Evolutionary conservation across 208 protist genomes (phyloP).

Genomic region (Leishmania major): DNA sequence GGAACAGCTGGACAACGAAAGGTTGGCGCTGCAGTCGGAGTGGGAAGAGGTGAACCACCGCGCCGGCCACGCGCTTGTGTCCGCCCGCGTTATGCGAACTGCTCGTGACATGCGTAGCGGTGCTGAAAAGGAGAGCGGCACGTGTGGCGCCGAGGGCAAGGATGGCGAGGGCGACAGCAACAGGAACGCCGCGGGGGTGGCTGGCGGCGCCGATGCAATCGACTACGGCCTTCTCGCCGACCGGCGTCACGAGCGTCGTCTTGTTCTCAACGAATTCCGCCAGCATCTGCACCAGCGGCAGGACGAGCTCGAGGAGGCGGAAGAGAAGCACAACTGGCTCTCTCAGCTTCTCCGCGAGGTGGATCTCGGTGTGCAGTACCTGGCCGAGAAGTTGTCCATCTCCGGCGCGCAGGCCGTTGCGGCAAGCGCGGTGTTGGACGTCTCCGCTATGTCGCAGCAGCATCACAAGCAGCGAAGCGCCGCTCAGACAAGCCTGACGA

Average conservation of each 20-base stretch:
- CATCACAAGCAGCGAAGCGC: conserved; percentile 8
- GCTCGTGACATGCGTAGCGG: conserved; percentile 34
- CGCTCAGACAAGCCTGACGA: conserved; percentile 18
- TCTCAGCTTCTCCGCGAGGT: conserved; percentile 82
- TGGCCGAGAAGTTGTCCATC: conserved; percentile 84
- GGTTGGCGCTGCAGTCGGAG: conserved; percentile 43
- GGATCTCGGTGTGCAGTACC: conserved; percentile 88
- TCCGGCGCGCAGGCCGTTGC: conserved; percentile 2
- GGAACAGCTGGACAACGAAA: conserved; percentile 56
- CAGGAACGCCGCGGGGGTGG: not conserved
- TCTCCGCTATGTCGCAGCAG: conserved; percentile 1
- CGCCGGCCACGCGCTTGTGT: conserved; percentile 49
- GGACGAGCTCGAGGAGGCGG: conserved; percentile 59
- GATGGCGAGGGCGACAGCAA: conserved; percentile 12
- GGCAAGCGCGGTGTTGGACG: conserved; percentile 8
- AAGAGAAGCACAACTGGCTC: conserved; percentile 67
- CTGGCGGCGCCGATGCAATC: conserved; percentile 14
- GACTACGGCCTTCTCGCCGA: conserved; percentile 68
- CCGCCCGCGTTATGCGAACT: conserved; percentile 34
- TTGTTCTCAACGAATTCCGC: conserved; percentile 91
- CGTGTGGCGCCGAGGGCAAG: conserved; percentile 6
- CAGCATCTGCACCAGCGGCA: conserved; percentile 75
- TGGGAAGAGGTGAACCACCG: conserved; percentile 84
- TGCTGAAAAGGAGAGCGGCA: not conserved
- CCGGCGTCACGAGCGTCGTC: conserved; percentile 47